These are phyloP conservation scores for Xylaria venustula DNA, from an alignment of 495 filamentous ascomycete genomes.

Conservation along the genomic window DNA sequence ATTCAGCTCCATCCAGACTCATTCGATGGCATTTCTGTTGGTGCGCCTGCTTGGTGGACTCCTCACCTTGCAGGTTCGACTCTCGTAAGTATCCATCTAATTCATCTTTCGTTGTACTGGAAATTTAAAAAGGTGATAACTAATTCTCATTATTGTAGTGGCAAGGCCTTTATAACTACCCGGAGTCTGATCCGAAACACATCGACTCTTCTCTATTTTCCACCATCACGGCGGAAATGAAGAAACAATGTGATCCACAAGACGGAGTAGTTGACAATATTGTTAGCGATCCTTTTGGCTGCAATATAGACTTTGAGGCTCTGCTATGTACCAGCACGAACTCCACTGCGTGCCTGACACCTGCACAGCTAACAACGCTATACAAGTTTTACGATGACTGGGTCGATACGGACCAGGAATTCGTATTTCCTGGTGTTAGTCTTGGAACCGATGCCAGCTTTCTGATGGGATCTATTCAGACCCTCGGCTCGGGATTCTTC, in stretches of 20 bases:
- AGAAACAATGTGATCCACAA: conserved; percentile 63
- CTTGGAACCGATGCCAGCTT: conserved; percentile 20
- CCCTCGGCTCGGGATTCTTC: conserved; percentile 38
- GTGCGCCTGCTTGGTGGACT: conserved; percentile 34
- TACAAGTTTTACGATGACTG: conserved; percentile 55
- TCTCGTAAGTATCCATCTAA: neutral
- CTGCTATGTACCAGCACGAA: conserved; percentile 50
- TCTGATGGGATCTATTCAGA: conserved; percentile 7
- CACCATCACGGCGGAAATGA: conserved; percentile 55
- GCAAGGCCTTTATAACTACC: conserved; percentile 38
- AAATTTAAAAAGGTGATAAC: neutral
- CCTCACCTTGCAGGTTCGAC: conserved; percentile 47
- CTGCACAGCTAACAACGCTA: conserved; percentile 53
- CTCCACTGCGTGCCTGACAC: conserved; percentile 51
- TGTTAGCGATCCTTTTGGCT: conserved; percentile 59
- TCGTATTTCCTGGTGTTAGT: conserved; percentile 23
- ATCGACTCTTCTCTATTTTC: conserved; percentile 52
- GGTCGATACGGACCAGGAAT: conserved; percentile 29
- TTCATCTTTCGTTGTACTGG: too few relatives aligned
- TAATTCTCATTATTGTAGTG: neutral
- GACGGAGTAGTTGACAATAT: conserved; percentile 65
- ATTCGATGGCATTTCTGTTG: conserved; percentile 63
- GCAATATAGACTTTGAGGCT: conserved; percentile 52
- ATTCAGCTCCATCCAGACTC: conserved; percentile 52
- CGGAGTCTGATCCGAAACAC: conserved; percentile 43